Evolutionary conservation across 176 grass and related monocot genomes (phyloP).

Genomic region (Guadua angustifolia): DNA sequence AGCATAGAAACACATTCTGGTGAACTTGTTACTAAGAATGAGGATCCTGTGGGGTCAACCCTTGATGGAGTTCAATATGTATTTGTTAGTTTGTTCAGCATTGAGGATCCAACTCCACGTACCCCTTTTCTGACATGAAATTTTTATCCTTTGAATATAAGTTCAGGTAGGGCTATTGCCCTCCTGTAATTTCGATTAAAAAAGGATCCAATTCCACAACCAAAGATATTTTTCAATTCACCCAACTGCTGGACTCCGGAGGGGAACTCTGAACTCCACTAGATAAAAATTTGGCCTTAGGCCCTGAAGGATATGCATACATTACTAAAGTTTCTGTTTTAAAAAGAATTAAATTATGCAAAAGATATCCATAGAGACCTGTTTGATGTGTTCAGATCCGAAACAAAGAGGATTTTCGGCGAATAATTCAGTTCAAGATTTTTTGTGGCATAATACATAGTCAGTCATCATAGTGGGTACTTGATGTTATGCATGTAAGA

Average conservation of each 20-base stretch:
- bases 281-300: constrained; percentile 8
- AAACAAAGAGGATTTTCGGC: not conserved
- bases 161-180: not conserved
- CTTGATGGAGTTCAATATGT: not conserved
- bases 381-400: not conserved
- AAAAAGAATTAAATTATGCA: not conserved
- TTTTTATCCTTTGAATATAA: not conserved
- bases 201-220: not conserved
- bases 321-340: not conserved
- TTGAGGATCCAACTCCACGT: not conserved
- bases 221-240: not conserved
- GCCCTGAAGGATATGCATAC: not conserved
- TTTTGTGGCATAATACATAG: not conserved
- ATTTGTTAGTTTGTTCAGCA: not conserved
- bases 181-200: not conserved
- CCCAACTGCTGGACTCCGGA: not conserved
- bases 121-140: not conserved
- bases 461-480: not conserved
- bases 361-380: not conserved
- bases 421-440: not conserved
- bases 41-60: not conserved
- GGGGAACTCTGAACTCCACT: not conserved
- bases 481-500: not conserved
- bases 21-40: not conserved
- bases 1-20: not conserved